Evolutionary conservation across 345 rosid species (phyloP).

Genomic region (Acer negundo): DNA sequence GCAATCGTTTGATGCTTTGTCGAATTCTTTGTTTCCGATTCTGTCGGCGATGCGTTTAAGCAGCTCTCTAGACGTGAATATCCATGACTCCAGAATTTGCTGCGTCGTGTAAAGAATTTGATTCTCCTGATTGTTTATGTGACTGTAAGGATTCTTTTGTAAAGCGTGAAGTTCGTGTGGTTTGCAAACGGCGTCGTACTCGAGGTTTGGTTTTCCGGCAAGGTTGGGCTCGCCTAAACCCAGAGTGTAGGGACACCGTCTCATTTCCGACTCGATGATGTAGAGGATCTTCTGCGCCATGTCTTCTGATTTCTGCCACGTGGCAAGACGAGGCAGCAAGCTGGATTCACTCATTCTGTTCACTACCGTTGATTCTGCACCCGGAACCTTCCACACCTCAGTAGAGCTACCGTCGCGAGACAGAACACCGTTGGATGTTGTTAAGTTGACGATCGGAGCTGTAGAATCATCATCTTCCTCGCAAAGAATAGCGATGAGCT

Average conservation of each 20-base stretch:
- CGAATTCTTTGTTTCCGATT: conserved; percentile 46
- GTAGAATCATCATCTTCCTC: conserved; percentile 43
- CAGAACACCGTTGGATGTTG: conserved; percentile 43
- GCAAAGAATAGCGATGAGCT: conserved; percentile 55
- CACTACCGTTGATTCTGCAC: conserved; percentile 42
- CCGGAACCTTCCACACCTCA: conserved; percentile 68
- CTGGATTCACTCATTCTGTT: conserved; percentile 66
- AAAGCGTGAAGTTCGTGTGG: conserved; percentile 62
- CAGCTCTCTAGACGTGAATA: conserved; percentile 46
- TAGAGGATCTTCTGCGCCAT: conserved; percentile 61
- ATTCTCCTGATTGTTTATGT: conserved; percentile 70
- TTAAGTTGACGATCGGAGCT: conserved; percentile 53
- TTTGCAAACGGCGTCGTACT: conserved; percentile 76
- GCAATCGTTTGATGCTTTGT: conserved; percentile 58
- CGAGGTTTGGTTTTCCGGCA: conserved; percentile 70
- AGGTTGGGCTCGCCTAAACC: conserved; percentile 90
- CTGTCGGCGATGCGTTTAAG: conserved; percentile 46
- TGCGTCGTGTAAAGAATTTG: conserved; percentile 60
- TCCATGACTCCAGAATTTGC: conserved; percentile 92
- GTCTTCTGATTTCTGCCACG: conserved; percentile 78
- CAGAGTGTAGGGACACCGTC: conserved; percentile 68
- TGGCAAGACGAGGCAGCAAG: conserved; percentile 70
- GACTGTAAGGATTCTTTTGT: conserved; percentile 53
- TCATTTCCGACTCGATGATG: conserved; percentile 81
- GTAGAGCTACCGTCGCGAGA: conserved; percentile 53